Percentiles rank a stretch among this genome's conserved stretches.
Conservation (phyloP, 2,329 filamentous ascomycete genomes). For the Purpureocillium takamizusanense region DNA sequence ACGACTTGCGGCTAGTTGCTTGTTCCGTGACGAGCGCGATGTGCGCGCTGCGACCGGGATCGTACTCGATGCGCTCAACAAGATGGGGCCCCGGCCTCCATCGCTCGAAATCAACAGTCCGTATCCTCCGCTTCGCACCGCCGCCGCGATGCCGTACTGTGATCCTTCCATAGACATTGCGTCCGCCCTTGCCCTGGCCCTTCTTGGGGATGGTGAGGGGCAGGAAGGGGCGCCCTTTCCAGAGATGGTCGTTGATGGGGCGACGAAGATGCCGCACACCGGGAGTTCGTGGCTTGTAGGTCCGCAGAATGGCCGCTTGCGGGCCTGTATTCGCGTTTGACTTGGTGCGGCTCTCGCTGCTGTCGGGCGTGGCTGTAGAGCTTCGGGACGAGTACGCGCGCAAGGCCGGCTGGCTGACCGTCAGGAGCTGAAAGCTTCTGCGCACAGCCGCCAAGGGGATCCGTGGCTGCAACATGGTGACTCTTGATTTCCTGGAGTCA, state of each 20-base stretch:
- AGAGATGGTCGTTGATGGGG: slow-evolving; percentile 92
- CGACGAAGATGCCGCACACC: slow-evolving; percentile 86
- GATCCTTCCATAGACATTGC: slow-evolving; percentile 78
- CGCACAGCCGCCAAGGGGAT: slow-evolving; percentile 18
- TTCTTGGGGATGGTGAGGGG: slow-evolving; percentile 86
- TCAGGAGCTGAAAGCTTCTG: slow-evolving; percentile 18
- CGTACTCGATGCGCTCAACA: slow-evolving; percentile 93
- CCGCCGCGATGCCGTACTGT: slow-evolving; percentile 89
- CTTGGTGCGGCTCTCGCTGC: slow-evolving; percentile 9
- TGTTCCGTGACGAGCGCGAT: slow-evolving; percentile 78
- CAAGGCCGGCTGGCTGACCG: slow-evolving; percentile 14
- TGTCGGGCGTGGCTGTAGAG: slow-evolving; percentile 10
- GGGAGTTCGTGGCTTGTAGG: slow-evolving; percentile 88
- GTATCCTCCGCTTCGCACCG: slow-evolving; percentile 83
- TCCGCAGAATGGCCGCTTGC: slow-evolving; percentile 52
- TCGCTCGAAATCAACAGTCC: slow-evolving; percentile 83
- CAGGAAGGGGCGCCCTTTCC: slow-evolving; percentile 80
- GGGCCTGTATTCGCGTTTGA: slow-evolving; percentile 13
- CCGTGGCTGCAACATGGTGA: slow-evolving; percentile 21
- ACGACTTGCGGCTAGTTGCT: slow-evolving; percentile 67
- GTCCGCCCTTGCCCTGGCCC: slow-evolving; percentile 84
- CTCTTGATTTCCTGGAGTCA: too few species aligned
- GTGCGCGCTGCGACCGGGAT: slow-evolving; percentile 86
- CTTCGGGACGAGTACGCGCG: slow-evolving; percentile 22
- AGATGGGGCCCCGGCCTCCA: slow-evolving; percentile 70